A percentile compares a stretch with the other conserved stretches of the same genome.
phyloP scores from a whole-genome alignment of 2,329 filamentous ascomycete species.

The Plenodomus tracheiphilus region DNA sequence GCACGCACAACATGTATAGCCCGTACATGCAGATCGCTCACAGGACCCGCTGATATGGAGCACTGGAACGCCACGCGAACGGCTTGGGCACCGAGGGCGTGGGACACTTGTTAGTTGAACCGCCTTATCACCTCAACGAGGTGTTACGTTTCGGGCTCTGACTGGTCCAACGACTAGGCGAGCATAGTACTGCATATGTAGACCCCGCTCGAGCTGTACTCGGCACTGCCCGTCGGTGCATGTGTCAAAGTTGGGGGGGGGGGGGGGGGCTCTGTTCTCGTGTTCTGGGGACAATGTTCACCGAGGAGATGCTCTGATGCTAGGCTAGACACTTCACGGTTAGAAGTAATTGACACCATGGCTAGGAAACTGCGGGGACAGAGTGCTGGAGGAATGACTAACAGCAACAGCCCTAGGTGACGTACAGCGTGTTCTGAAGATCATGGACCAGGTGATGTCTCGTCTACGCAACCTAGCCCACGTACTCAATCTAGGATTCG shows the following conservation, averaged over 20 bases:
- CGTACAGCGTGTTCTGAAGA: not conserved
- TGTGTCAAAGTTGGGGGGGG: not conserved
- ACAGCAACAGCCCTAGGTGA: not conserved
- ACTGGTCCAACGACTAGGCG: conserved; percentile 5
- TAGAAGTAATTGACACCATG: too few species aligned
- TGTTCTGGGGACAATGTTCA: not conserved
- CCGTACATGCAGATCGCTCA: not conserved
- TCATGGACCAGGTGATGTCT: not conserved
- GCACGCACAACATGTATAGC: not conserved
- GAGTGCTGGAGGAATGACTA: not conserved
- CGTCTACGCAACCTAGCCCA: not conserved
- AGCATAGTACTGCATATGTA: conserved; percentile 8
- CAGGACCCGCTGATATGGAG: not conserved
- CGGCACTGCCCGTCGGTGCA: not conserved
- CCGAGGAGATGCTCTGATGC: not conserved
- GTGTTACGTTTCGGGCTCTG: not conserved
- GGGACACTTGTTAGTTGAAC: conserved; percentile 6
- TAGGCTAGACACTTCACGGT: too few species aligned
- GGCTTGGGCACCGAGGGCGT: conserved; percentile 1
- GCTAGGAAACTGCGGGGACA: too few species aligned
- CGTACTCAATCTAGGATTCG: not conserved
- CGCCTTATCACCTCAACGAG: conserved; percentile 6
- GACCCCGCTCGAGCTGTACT: conserved; percentile 9
- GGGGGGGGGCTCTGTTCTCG: not conserved
- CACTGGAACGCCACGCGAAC: not conserved